A percentile compares a stretch with the other conserved stretches of the same genome.
phyloP scores from a whole-genome alignment of 2,329 filamentous ascomycete species.

The Colletotrichum cuscutae region DNA sequence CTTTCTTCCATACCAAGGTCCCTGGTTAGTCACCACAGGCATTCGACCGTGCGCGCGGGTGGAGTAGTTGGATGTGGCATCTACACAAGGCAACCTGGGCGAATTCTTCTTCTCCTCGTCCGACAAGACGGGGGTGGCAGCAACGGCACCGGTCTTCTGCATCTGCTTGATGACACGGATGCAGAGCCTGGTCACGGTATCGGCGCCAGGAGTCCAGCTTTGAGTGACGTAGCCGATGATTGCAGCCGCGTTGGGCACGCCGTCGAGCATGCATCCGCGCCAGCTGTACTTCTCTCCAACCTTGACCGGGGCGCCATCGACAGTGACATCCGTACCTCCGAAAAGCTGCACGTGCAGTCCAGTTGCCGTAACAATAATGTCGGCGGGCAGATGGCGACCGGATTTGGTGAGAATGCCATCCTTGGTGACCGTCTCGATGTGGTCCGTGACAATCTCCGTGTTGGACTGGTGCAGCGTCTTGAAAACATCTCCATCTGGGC shows the following conservation, averaged over 20 bases:
- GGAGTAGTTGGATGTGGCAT: slow-evolving; percentile 46
- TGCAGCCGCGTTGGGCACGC: slow-evolving; percentile 70
- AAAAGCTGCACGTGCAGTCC: slow-evolving; percentile 70
- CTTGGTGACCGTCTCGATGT: slow-evolving; percentile 60
- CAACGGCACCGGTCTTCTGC: slow-evolving; percentile 43
- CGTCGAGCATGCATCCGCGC: slow-evolving; percentile 74
- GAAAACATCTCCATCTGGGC: slow-evolving; percentile 67
- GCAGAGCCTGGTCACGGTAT: slow-evolving; percentile 59
- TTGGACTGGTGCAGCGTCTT: slow-evolving; percentile 56
- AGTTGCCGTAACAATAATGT: slow-evolving; percentile 77
- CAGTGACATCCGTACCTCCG: slow-evolving; percentile 60
- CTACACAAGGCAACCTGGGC: slow-evolving; percentile 40
- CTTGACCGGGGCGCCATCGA: slow-evolving; percentile 64
- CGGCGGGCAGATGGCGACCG: slow-evolving; percentile 64
- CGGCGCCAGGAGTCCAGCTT: slow-evolving; percentile 75
- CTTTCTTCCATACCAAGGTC: slow-evolving; percentile 48
- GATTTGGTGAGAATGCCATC: slow-evolving; percentile 59
- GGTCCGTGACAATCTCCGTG: slow-evolving; percentile 60
- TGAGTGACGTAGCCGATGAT: slow-evolving; percentile 74
- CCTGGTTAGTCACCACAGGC: slow-evolving; percentile 47
- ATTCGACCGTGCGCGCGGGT: slow-evolving; percentile 47
- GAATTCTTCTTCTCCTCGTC: slow-evolving; percentile 22
- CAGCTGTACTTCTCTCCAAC: slow-evolving; percentile 65
- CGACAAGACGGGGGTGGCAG: slow-evolving; percentile 16
- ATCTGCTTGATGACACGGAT: slow-evolving; percentile 62